Percentiles rank a stretch among this genome's conserved stretches.
phyloP scores from a whole-genome alignment of 2,329 filamentous ascomycete genomes.

The Ceratocystis alfenasii region DNA sequence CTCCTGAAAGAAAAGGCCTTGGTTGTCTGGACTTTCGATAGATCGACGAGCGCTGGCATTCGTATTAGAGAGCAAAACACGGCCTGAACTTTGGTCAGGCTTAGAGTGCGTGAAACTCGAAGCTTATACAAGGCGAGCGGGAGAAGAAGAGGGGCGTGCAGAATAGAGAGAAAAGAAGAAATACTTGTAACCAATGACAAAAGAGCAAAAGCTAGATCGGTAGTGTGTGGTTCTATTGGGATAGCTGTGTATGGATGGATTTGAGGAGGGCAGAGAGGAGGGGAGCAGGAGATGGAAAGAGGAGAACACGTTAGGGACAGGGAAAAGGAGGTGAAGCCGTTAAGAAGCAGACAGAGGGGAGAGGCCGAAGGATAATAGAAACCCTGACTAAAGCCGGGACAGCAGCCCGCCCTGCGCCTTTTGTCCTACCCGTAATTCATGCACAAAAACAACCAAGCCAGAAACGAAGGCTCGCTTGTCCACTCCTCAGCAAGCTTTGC shows the following conservation, averaged over 20 bases:
- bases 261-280: neutral
- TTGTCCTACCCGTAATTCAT: conserved; percentile 2
- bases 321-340: neutral
- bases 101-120: neutral
- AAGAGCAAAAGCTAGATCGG: neutral
- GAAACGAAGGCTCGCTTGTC: neutral
- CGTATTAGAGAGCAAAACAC: no score
- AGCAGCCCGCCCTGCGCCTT: neutral
- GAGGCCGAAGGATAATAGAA: neutral
- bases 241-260: neutral
- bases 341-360: neutral
- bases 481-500: neutral
- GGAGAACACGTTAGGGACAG: neutral
- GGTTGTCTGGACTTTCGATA: neutral
- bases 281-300: neutral
- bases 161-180: neutral
- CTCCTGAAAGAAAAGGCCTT: neutral
- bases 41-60: no score
- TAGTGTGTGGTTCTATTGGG: neutral
- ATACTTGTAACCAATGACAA: neutral
- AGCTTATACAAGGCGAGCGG: no score
- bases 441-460: neutral
- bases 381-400: neutral
- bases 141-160: neutral
- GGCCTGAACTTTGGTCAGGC: no score